phyloP scores from a whole-genome alignment of 345 rosid genomes.

The Rhodamnia argentea region DNA sequence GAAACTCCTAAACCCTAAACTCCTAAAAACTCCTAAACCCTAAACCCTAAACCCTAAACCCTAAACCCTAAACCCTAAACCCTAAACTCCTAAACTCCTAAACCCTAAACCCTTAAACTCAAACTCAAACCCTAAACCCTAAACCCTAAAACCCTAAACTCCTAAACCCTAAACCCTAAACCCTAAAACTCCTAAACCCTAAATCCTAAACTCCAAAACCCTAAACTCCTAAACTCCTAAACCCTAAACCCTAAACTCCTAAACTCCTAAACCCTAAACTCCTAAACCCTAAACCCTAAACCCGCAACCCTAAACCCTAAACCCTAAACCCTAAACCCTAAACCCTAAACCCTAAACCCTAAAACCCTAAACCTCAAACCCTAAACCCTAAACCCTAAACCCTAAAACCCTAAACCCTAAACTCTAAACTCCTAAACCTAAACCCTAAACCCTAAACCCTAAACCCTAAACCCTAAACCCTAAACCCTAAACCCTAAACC shows the following conservation, averaged over 20 bases:
- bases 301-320: background rate
- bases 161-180: constrained; percentile 1
- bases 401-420: background rate
- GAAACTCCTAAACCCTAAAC: constrained; percentile 5
- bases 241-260: constrained; percentile 10
- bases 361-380: background rate
- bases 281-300: constrained; percentile 3
- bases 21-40: too few species aligned
- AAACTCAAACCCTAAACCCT: constrained; percentile 3
- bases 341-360: constrained; percentile 3
- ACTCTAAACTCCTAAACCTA: background rate
- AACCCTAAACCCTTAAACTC: too few species aligned
- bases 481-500: constrained; percentile 1
- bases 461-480: background rate
- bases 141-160: too few species aligned
- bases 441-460: background rate
- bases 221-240: constrained; percentile 11
- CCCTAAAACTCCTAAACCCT: constrained; percentile 3
- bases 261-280: constrained; percentile 12
- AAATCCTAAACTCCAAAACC: too few species aligned
- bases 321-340: constrained; percentile 4
- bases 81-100: constrained; percentile 7
- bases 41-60: too few species aligned
- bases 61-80: constrained; percentile 11
- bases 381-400: background rate